Evolutionary conservation across 2,329 filamentous ascomycete genomes (phyloP), one percentile per base, ranked within the genome.

Genomic region (Fusarium falciforme): DNA sequence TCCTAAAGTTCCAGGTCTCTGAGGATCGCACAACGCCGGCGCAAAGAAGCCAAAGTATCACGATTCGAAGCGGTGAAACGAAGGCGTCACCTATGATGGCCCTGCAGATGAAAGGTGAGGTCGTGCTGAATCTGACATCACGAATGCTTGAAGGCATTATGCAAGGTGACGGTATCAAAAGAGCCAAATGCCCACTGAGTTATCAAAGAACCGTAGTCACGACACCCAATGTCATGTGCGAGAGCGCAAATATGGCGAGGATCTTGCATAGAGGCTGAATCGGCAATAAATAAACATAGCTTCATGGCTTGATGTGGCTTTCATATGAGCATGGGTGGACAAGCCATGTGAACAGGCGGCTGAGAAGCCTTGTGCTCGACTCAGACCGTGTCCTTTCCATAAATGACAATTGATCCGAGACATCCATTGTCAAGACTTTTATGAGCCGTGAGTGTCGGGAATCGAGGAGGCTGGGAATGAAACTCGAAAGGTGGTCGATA

Each of bases 221-320:
- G 22, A 52, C 20, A 42, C 36, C 8, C 5, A 47, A 47, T 17
- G 22, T 52, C 36, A 29, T 31, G 17, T 31, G 52, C 25, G 20
- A 44, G 42, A 29, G 54, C 27, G 44, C 10, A 38, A n/a, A 54
- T 44, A 16, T 60, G 52, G 60, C 31, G 29, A 65, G 31, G 4
- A 47, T 54, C 33, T 16, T 17, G 44, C 36, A 60, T 20, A 25
- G 22, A 47, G 31, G 54, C 59, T 25, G 20, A 35, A 55, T 58
- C 35, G 42, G 29, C 35, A 59, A 17, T 25, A 44, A 25, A 40
- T 47, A 36, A 61, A 38, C 40, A 47, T 64, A 54, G 52, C 22
- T 49, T 69, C 47, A 61, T 74, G 68, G 62, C 55, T 72, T 74
- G 68, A 62, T 64, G 64, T 65, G 57, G 47, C 61, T 69, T 64